These are phyloP conservation scores for Cyclospora cayetanensis DNA, from an alignment of 169 alveolate species.

Conservation along the genomic window DNA sequence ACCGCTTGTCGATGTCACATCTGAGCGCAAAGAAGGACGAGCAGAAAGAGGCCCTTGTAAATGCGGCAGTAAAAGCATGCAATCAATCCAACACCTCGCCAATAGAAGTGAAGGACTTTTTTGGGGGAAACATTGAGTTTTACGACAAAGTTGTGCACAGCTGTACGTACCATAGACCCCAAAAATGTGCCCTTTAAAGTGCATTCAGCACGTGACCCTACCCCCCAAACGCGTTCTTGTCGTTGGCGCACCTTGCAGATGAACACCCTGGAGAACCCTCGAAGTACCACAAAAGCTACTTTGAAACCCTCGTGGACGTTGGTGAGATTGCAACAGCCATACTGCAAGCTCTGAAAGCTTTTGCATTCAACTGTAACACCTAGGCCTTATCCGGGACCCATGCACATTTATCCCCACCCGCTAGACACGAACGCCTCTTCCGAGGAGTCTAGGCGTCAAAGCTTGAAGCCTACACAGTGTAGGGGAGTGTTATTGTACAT, in stretches of 20 bases:
- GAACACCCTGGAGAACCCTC: background rate
- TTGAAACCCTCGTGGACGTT: background rate
- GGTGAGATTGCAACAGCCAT: no score
- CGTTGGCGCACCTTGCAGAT: background rate
- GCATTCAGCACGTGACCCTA: background rate
- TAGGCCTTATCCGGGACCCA: no score
- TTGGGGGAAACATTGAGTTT: background rate
- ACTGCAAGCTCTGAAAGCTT: no score
- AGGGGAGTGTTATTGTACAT: background rate
- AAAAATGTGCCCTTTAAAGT: no score
- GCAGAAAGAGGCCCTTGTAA: background rate
- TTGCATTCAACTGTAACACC: no score
- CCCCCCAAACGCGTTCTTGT: background rate
- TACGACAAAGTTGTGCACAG: background rate
- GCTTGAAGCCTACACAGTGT: background rate
- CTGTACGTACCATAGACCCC: background rate
- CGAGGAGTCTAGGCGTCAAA: background rate
- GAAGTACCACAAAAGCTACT: background rate
- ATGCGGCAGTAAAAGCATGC: background rate
- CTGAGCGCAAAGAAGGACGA: background rate
- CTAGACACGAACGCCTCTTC: no score
- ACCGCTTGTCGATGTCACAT: background rate
- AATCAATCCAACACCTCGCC: background rate
- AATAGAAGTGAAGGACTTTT: background rate
- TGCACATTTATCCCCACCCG: no score